Conservation (phyloP, 495 filamentous ascomycete species). For the Penicillium simplicissimum region DNA sequence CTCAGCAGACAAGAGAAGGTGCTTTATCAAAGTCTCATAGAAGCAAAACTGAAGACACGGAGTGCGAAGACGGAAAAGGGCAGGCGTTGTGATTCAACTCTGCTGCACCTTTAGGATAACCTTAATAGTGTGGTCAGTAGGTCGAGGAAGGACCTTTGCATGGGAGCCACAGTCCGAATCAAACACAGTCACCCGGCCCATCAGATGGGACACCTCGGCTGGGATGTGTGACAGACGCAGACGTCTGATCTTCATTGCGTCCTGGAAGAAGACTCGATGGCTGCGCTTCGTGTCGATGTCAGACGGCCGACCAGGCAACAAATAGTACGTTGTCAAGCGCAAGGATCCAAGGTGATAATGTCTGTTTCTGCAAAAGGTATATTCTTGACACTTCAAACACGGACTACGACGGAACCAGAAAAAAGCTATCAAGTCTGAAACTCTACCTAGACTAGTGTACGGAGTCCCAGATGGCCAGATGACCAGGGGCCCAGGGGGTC, state of each 20-base stretch:
- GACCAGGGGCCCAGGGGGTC: background rate
- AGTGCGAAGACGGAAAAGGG: background rate
- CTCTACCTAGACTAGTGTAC: background rate
- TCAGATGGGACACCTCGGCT: background rate
- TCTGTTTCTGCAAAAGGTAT: too few species aligned
- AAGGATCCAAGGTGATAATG: too few species aligned
- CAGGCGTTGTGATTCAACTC: background rate
- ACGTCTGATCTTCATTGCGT: constrained; percentile 5
- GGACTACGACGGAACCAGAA: background rate
- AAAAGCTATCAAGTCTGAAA: background rate
- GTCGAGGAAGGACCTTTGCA: background rate
- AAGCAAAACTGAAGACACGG: background rate
- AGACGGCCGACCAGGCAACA: too few species aligned
- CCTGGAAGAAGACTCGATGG: background rate
- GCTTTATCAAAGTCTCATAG: too few species aligned
- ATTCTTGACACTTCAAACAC: too few species aligned
- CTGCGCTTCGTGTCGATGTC: background rate
- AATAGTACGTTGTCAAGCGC: too few species aligned
- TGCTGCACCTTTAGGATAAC: background rate
- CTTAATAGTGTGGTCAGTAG: background rate
- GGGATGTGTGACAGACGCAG: constrained; percentile 9
- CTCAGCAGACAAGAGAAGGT: background rate
- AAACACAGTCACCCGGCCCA: constrained; percentile 1
- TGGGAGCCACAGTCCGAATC: background rate
- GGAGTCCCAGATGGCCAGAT: background rate